These are phyloP conservation scores for Eucalyptus grandis DNA, from an alignment of 345 rosid species.

Conservation along the genomic window DNA sequence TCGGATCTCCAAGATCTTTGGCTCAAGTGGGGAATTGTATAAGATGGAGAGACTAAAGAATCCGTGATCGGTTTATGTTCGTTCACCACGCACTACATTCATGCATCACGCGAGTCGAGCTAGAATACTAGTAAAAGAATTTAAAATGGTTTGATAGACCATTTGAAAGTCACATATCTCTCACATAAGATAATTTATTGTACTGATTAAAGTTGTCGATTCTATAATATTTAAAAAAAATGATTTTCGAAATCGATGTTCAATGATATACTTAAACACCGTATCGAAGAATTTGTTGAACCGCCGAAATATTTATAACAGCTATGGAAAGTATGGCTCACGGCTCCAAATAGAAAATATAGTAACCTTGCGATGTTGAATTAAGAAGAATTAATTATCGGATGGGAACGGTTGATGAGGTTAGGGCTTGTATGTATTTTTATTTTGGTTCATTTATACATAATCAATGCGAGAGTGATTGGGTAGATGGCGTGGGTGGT, in stretches of 20 bases:
- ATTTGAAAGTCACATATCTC: neutral
- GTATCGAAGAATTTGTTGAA: neutral
- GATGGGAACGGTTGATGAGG: neutral
- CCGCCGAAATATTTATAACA: neutral
- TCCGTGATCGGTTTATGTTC: accelerated
- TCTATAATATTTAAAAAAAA: neutral
- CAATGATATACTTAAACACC: accelerated
- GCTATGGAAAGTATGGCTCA: neutral
- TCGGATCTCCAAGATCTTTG: neutral
- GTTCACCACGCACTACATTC: neutral
- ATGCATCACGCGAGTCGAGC: neutral
- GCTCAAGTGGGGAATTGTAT: neutral
- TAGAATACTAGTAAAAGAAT: neutral
- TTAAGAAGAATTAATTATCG: neutral
- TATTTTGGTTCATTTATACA: neutral
- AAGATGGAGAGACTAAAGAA: neutral
- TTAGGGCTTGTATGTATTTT: neutral
- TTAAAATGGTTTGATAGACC: neutral
- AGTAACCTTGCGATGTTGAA: neutral
- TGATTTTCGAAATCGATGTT: neutral
- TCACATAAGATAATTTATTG: accelerated
- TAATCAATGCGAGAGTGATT: neutral
- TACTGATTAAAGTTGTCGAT: neutral
- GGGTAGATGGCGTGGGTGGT: neutral
- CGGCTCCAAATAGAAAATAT: neutral